phyloP scores from a whole-genome alignment of 805 yeast genomes.

The Candida tibetensis region DNA sequence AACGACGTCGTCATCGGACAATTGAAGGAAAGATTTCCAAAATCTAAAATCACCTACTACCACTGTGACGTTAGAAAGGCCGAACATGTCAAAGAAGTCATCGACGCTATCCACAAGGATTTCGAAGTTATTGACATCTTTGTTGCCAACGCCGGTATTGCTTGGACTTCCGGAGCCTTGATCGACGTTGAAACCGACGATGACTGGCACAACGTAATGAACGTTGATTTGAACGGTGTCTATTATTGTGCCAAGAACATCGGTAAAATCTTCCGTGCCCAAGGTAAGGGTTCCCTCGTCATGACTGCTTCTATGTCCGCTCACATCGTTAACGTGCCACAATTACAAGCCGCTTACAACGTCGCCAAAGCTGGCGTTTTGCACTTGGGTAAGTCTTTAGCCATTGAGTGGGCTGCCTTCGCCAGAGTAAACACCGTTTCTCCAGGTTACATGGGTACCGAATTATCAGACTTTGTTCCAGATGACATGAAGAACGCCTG shows the following conservation, averaged over 20 bases:
- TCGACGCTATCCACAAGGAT: slow-evolving; percentile 27
- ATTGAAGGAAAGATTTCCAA: slow-evolving; percentile 29
- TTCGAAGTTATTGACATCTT: slow-evolving; percentile 41
- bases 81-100: slow-evolving; percentile 34
- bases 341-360: slow-evolving; percentile 81
- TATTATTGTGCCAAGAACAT: slow-evolving; percentile 74
- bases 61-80: slow-evolving; percentile 40
- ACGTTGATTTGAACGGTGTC: slow-evolving; percentile 75
- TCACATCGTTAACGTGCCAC: slow-evolving; percentile 83
- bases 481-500: slow-evolving; percentile 35
- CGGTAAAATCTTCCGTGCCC: slow-evolving; percentile 70
- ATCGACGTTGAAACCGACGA: slow-evolving; percentile 45
- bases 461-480: slow-evolving; percentile 45
- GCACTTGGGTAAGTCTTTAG: slow-evolving; percentile 73
- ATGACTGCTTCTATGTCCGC: slow-evolving; percentile 90
- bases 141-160: slow-evolving; percentile 48
- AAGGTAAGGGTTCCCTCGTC: slow-evolving; percentile 74
- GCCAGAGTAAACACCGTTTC: slow-evolving; percentile 82
- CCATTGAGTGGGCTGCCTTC: slow-evolving; percentile 82
- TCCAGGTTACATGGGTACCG: slow-evolving; percentile 85
- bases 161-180: slow-evolving; percentile 45
- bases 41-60: slow-evolving; percentile 30
- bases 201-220: slow-evolving; percentile 71
- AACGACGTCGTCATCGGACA: slow-evolving; percentile 26
- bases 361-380: slow-evolving; percentile 83